Percentiles rank a stretch among this genome's conserved stretches.
Conservation (phyloP, 1,139 yeast genomes). For the Yamadazyma jaroonii region DNA sequence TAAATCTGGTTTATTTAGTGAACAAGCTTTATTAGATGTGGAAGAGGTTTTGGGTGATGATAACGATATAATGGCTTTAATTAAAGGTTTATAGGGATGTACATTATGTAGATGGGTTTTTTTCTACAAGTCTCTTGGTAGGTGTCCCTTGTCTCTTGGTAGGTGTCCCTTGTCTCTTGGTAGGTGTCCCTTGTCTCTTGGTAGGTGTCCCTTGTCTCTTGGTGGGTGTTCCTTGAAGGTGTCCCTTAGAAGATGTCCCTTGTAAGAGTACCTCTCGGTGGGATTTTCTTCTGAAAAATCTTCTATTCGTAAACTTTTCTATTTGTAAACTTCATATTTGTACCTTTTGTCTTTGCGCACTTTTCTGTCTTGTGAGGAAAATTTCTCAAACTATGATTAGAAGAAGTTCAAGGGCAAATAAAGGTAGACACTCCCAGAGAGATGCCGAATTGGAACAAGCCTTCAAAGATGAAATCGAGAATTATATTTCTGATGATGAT, state of each 20-base stretch:
- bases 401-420: slow-evolving; percentile 38
- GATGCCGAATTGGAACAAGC: slow-evolving; percentile 17
- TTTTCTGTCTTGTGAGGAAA: not conserved
- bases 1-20: slow-evolving; percentile 71
- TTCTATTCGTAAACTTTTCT: too few species aligned
- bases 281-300: too few species aligned
- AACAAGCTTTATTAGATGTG: slow-evolving; percentile 66
- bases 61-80: slow-evolving; percentile 44
- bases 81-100: slow-evolving; percentile 32
- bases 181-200: too few species aligned
- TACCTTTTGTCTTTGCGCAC: too few species aligned
- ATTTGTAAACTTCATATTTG: too few species aligned
- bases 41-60: slow-evolving; percentile 58
- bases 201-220: too few species aligned
- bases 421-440: slow-evolving; percentile 39
- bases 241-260: too few species aligned
- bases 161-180: too few species aligned
- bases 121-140: too few species aligned
- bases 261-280: too few species aligned
- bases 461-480: slow-evolving; percentile 6
- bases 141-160: too few species aligned
- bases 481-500: slow-evolving; percentile 10
- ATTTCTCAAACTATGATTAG: slow-evolving; percentile 15
- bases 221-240: too few species aligned
- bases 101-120: not conserved